Base-by-base conservation (phyloP, 495 filamentous ascomycete genomes). In the Hypoxylon fragiforme region DNA sequence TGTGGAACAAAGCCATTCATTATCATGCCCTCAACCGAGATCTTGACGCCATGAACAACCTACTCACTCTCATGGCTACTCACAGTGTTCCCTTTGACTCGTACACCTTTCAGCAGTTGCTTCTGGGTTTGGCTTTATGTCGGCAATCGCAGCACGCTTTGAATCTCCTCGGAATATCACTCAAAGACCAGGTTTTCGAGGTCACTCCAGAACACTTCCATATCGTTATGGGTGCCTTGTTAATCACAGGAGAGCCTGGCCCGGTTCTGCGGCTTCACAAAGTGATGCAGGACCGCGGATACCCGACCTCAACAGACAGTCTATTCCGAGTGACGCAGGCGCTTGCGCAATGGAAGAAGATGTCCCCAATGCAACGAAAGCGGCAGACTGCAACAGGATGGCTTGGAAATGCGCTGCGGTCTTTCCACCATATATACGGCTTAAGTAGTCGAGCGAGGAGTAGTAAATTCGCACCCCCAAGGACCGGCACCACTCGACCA, bases 1-100 rank as follows among this genome's bases (percentile, higher is more conserved):
- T 92, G 71, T 97, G 89, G 88, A 96, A 96, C 63, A 73, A 78
- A 14, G 70, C 97, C 13, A 70, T 97, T 3, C 74, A 77, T 46
- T 81, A 84, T 21, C 77, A 90, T 63, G 89, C 87, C 13, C 73
- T 81, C 47, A 76, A 81, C 3, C 75, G 85, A 50, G 84, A 94
- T 55, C 60, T 91, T 35, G 70, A 72, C 3, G 72, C 75, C 31
- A 76, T 88, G 18, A 79, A 82, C 40, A 78, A 77, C 18, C 54
- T 90, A 14, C 81, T 87, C 50, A 73, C 73, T 30, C 68, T 71
- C 41, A 95, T 96, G 85, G 71, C 78, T 28, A 63, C 73, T 3
- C 64, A 74, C 2, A 65, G 71, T 0, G 64, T 96, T 19, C 69
- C 71, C n/a, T 80, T 84, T 44, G 79, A 95, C 68, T 71, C 71